A percentile compares a stretch with the other conserved stretches of the same genome.
Conservation (phyloP, 1,139 yeast genomes). For the Ashbya aceris region DNA sequence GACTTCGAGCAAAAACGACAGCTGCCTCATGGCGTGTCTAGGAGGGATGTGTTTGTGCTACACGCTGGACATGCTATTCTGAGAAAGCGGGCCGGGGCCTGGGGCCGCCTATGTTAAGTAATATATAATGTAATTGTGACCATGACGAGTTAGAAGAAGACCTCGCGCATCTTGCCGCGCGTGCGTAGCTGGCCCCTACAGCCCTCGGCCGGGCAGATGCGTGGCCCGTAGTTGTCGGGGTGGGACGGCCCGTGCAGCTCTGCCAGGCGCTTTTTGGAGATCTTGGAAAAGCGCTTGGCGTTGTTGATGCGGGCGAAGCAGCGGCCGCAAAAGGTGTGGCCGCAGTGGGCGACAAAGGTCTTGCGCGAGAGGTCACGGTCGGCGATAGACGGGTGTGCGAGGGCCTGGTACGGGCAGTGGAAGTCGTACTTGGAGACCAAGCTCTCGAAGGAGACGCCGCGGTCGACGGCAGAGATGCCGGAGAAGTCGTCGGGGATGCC, state of each 20-base stretch:
- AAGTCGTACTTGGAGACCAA: slow-evolving; percentile 30
- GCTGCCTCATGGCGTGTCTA: slow-evolving; percentile 60
- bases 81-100: slow-evolving; percentile 10
- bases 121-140: neutral
- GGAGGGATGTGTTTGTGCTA: slow-evolving; percentile 70
- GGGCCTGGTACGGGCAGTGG: slow-evolving; percentile 59
- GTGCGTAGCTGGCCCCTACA: slow-evolving; percentile 22
- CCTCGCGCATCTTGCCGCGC: slow-evolving; percentile 25
- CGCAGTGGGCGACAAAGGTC: slow-evolving; percentile 63
- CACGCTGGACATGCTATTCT: slow-evolving; percentile 59
- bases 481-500: slow-evolving; percentile 54
- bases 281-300: slow-evolving; percentile 19
- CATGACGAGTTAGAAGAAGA: slow-evolving; percentile 18
- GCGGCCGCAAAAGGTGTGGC: slow-evolving; percentile 81
- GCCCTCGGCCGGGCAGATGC: slow-evolving; percentile 23
- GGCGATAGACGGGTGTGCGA: slow-evolving; percentile 38
- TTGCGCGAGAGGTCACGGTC: slow-evolving; percentile 60
- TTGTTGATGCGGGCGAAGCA: slow-evolving; percentile 42
- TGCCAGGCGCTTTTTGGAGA: slow-evolving; percentile 17
- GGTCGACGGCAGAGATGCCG: slow-evolving; percentile 21
- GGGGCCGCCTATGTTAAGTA: neutral
- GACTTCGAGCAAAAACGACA: slow-evolving; percentile 32
- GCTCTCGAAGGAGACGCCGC: slow-evolving; percentile 22
- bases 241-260: slow-evolving; percentile 26
- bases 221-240: slow-evolving; percentile 31